These are phyloP conservation scores for Boletus pseudopeckii DNA, from an alignment of 768 basidiomycete genomes.

Conservation along the genomic window DNA sequence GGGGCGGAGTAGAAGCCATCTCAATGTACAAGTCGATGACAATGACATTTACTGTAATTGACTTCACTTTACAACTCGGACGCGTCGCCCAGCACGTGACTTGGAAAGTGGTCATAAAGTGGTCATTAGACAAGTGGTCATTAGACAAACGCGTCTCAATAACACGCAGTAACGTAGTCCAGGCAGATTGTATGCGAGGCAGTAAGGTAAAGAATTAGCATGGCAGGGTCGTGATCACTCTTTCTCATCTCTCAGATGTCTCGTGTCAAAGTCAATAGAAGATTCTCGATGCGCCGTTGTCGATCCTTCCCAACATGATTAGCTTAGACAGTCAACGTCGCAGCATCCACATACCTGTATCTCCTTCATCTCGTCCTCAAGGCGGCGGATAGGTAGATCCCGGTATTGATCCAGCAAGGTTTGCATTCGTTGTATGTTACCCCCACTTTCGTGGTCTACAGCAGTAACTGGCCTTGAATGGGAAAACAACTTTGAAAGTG, in stretches of 20 bases:
- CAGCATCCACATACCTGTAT: slow-evolving; percentile 51
- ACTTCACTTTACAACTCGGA: not conserved
- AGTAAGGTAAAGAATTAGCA: not conserved
- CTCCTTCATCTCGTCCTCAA: slow-evolving; percentile 83
- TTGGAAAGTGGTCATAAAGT: no score
- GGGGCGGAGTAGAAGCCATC: slow-evolving; percentile 49
- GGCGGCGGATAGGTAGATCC: slow-evolving; percentile 57
- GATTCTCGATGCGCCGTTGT: slow-evolving; percentile 73
- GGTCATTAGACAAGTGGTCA: not conserved
- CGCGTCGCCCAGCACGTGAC: slow-evolving; percentile 23
- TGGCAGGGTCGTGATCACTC: not conserved
- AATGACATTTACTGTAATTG: no score
- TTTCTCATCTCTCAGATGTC: slow-evolving; percentile 48
- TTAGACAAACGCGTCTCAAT: not conserved
- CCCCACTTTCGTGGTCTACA: slow-evolving; percentile 35
- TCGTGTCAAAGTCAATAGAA: slow-evolving; percentile 65
- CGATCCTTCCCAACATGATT: slow-evolving; percentile 46
- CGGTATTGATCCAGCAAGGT: slow-evolving; percentile 59
- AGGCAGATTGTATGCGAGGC: not conserved
- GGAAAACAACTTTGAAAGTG: slow-evolving; percentile 28
- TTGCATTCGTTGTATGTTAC: slow-evolving; percentile 54
- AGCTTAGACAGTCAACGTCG: not conserved
- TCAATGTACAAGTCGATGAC: not conserved
- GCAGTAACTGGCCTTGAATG: slow-evolving; percentile 19
- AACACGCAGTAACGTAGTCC: not conserved